Base-by-base conservation (phyloP, 2,329 filamentous ascomycete species). In the Stemphylium lycopersici region DNA sequence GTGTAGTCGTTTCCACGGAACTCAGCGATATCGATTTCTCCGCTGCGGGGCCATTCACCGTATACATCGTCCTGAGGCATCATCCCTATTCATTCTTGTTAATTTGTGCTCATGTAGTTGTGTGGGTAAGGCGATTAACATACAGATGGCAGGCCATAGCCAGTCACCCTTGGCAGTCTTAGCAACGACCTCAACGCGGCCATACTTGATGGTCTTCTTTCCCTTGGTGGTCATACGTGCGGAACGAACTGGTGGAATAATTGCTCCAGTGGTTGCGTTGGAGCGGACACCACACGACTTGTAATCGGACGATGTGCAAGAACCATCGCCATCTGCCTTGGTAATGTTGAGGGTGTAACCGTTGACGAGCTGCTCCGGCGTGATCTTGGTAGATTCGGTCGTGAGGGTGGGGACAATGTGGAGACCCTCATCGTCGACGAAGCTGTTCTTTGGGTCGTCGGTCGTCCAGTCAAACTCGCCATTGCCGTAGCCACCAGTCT, bases 81-180 rank as follows among this genome's bases (percentile, higher is more conserved):
- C 67, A 70, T 68, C 67, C 90, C 63, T 59, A 36, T 2, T 3
- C 7, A 8, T 26, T 10, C 20, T 10, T 32, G 45, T 89, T 39
- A 59, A 49, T 46, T 32, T 22, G 3, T 22, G 4, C 29, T 13
- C 6, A 11, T 2, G 12, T 22, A 3, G 3, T 13, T 10, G 6
- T 4, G 24, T 13, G 26, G 2, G 2, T 12, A 7, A 24, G 5
- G 16, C 12, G 3, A 6, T 15, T 3, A 15, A 50, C 59, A 24
- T 52, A 66, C 90, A 93, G 68, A 95, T 93, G 16, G 90, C 90
- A 2, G 90, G 90, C 90, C 90, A 93, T 11, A 95, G 81, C 90
- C 90, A 95, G 77, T 93, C 90, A 43, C 90, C 90, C 46, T 80
- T 75, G 2, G 90, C 90, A 34, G 93, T 78, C 75, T 87, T 88